Percentiles rank a stretch among this genome's conserved stretches.
These are phyloP conservation scores for Fusarium beomiforme DNA, from an alignment of 2,329 filamentous ascomycete species.

Conservation along the genomic window DNA sequence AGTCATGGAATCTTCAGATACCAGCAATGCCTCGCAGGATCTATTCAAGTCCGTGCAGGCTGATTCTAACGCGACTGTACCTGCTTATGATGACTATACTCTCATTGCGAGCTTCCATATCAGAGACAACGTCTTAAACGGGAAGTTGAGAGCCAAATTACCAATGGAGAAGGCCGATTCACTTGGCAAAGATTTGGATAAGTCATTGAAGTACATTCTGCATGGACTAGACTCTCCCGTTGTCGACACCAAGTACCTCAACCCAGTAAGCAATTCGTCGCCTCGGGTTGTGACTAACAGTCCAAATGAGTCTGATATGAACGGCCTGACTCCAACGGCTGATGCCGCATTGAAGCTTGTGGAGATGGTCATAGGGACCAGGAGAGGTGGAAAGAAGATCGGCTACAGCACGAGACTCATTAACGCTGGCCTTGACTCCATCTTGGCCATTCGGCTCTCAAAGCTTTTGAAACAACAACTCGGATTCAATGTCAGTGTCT, in stretches of 20 bases:
- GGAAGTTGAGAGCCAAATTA: conserved; percentile 16
- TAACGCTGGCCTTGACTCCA: conserved; percentile 17
- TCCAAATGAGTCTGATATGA: neutral
- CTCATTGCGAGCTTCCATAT: conserved; percentile 23
- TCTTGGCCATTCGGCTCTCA: conserved; percentile 21
- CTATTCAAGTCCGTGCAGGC: neutral
- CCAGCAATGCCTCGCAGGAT: neutral
- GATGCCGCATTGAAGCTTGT: neutral
- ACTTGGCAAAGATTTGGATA: neutral
- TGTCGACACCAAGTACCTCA: neutral
- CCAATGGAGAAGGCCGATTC: fast-evolving
- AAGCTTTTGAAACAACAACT: conserved; percentile 16
- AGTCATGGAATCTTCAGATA: neutral
- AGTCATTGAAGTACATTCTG: neutral
- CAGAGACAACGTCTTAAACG: neutral
- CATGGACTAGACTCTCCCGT: neutral
- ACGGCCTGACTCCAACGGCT: neutral
- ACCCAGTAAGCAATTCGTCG: fast-evolving
- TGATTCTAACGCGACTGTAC: neutral
- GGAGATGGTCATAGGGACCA: neutral
- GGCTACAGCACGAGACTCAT: conserved; percentile 7
- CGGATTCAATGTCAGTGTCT: neutral
- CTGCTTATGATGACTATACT: conserved; percentile 20
- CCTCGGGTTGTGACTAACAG: neutral
- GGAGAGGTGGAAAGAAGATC: neutral